Evolutionary conservation across 805 yeast genomes (phyloP).

Genomic region (Lipomyces japonicus): DNA sequence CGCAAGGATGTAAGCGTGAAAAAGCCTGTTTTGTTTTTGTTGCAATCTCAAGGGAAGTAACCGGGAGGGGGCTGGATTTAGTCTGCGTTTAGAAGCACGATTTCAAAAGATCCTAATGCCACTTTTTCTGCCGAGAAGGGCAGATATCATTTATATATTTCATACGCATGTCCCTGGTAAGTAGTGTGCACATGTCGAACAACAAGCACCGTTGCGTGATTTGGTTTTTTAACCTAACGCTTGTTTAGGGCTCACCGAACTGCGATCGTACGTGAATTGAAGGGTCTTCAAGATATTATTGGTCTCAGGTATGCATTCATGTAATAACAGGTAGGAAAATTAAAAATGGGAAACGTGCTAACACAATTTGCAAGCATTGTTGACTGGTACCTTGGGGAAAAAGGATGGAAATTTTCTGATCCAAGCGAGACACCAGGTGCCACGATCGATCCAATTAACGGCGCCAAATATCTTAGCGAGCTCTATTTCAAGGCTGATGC

Average conservation of each 20-base stretch:
- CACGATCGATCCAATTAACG: slow-evolving; percentile 60
- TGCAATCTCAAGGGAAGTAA: slow-evolving; percentile 2
- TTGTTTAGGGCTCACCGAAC: slow-evolving; percentile 67
- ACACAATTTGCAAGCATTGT: slow-evolving; percentile 63
- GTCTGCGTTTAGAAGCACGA: slow-evolving; percentile 55
- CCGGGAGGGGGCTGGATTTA: slow-evolving; percentile 10
- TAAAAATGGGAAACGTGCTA: background rate
- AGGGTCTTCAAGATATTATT: slow-evolving; percentile 58
- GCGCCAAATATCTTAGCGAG: slow-evolving; percentile 58
- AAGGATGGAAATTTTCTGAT: slow-evolving; percentile 83
- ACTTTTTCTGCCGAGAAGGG: slow-evolving; percentile 69
- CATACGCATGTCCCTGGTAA: slow-evolving; percentile 94
- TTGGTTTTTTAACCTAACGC: too few relatives aligned
- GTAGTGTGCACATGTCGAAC: slow-evolving; percentile 59
- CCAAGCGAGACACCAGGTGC: slow-evolving; percentile 46
- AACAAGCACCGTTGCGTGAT: too few relatives aligned
- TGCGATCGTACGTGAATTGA: slow-evolving; percentile 64
- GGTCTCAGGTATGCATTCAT: slow-evolving; percentile 32
- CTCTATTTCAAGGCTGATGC: slow-evolving; percentile 73
- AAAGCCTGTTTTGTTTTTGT: slow-evolving; percentile 15
- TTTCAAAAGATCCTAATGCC: slow-evolving; percentile 63
- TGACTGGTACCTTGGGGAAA: slow-evolving; percentile 81
- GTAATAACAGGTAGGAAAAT: background rate
- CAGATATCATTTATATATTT: slow-evolving; percentile 85
- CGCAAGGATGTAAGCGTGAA: slow-evolving; percentile 28